Evolutionary conservation across 2,329 filamentous ascomycete genomes (phyloP), one percentile per base, ranked within the genome.

Genomic region (Mycogone perniciosa): DNA sequence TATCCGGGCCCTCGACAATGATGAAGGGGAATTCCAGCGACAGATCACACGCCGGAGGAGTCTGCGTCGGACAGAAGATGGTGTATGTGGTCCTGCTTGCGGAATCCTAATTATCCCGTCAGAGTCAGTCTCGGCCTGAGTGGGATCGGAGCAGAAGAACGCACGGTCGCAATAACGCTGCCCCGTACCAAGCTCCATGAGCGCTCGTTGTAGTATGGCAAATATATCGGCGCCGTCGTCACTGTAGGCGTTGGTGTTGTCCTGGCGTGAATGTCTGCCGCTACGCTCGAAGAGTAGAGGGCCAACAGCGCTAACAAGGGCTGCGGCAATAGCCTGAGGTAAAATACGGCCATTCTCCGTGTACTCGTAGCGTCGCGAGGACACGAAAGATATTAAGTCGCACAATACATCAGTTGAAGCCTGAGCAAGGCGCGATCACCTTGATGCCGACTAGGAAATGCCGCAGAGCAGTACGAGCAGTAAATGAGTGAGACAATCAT

Each of bases 11-110:
- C 54, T 76, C 72, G 9, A 73, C 67, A 51, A 77, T 66, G 44
- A 73, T 56, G 54, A 76, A 76, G 4, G 75, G 74, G 34, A 76
- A 67, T 41, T 74, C 71, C 10, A 72, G 68, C 6, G 70, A 70
- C 6, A 77, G 62, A 49, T 71, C 68, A 59, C 74, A 77, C 6
- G 63, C 65, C 5, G 63, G 63, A 3, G 68, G 66, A n/a, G 67
- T 65, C 49, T 70, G 60, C 31, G 71, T 65, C 7, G 69, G 68
- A 53, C 74, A 77, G 58, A 77, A 77, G 38, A 77, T 71, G 51
- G 74, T 76, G 54, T 74, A 76, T 27, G 71, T 71, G 11, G 74
- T 76, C 52, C 68, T 57, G 50, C 56, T 59, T 5, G 60, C 62
- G 7, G 62, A 50, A 51, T 76, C 63, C 72, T 74, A 55, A 33